Conservation (phyloP, 75 land plant species). For the Picea sitchensis region DNA sequence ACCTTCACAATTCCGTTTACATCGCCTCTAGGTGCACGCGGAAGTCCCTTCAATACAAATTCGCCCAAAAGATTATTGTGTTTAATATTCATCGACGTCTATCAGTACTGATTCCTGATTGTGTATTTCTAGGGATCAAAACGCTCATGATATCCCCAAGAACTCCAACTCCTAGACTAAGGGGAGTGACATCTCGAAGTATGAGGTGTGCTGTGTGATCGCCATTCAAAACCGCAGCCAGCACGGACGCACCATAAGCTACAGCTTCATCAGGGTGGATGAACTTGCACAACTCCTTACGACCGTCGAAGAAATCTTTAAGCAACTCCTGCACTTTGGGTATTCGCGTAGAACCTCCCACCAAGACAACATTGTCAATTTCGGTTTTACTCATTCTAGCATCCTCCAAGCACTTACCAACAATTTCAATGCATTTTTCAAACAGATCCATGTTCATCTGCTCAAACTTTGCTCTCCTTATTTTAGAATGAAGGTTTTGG, state of each 20-base stretch:
- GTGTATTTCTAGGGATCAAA: conserved; percentile 29
- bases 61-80: conserved; percentile 29
- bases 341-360: conserved; percentile 26
- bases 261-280: conserved; percentile 17
- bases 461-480: conserved; percentile 29
- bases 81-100: conserved; percentile 21
- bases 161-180: conserved; percentile 23
- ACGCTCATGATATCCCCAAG: conserved; percentile 26
- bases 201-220: conserved; percentile 12
- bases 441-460: conserved; percentile 19
- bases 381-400: conserved; percentile 12
- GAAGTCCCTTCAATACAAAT: conserved; percentile 23
- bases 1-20: conserved; percentile 23
- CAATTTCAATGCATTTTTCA: conserved; percentile 26
- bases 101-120: conserved; percentile 11
- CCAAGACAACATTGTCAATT: conserved; percentile 18
- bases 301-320: conserved; percentile 17
- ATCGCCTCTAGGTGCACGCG: conserved; percentile 15
- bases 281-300: conserved; percentile 18
- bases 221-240: conserved; percentile 21
- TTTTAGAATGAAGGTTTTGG: conserved; percentile 16
- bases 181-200: conserved; percentile 28
- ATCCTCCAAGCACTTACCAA: conserved; percentile 9
- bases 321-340: conserved; percentile 26
- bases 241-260: conserved; percentile 25